Conservation (phyloP, 2,329 filamentous ascomycete species). For the Aspergillus alliaceus region DNA sequence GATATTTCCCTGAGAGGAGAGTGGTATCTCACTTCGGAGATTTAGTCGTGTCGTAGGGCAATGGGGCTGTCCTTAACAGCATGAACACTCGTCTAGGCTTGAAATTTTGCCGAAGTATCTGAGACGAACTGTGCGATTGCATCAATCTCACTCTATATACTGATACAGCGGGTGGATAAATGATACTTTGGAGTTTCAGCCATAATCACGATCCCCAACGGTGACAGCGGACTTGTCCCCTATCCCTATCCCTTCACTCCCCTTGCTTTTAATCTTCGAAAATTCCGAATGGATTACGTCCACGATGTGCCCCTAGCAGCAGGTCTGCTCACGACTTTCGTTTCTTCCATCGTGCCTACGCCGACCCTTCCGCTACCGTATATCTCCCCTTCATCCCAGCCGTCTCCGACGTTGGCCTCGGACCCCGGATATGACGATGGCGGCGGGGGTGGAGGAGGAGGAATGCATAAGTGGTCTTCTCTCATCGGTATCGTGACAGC, state of each 20-base stretch:
- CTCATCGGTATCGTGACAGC: conserved; percentile 93
- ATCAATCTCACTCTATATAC: too few species aligned
- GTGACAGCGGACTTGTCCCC: conserved; percentile 8
- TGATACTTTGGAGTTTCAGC: neutral
- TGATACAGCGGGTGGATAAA: neutral
- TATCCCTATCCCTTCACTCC: conserved; percentile 1
- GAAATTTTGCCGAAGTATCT: neutral
- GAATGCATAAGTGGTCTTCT: conserved; percentile 69
- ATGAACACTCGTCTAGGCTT: conserved; percentile 15
- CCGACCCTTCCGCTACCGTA: conserved; percentile 16
- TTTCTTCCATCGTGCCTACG: conserved; percentile 23
- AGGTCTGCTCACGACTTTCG: conserved; percentile 28
- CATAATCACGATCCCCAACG: neutral
- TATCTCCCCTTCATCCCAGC: conserved; percentile 15
- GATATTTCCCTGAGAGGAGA: neutral
- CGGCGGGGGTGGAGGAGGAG: conserved; percentile 17
- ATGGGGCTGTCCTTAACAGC: conserved; percentile 18
- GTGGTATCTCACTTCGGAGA: neutral
- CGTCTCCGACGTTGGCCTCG: conserved; percentile 16
- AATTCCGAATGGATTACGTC: conserved; percentile 24
- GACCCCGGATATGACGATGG: conserved; percentile 20
- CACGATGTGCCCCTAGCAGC: conserved; percentile 29
- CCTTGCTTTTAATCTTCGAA: neutral
- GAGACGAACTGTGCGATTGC: neutral
- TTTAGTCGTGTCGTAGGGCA: conserved; percentile 4